Percentiles rank a stretch among this genome's conserved stretches.
These are phyloP conservation scores for Rutstroemia sp. DNA, from an alignment of 2,329 filamentous ascomycete species.

Conservation along the genomic window DNA sequence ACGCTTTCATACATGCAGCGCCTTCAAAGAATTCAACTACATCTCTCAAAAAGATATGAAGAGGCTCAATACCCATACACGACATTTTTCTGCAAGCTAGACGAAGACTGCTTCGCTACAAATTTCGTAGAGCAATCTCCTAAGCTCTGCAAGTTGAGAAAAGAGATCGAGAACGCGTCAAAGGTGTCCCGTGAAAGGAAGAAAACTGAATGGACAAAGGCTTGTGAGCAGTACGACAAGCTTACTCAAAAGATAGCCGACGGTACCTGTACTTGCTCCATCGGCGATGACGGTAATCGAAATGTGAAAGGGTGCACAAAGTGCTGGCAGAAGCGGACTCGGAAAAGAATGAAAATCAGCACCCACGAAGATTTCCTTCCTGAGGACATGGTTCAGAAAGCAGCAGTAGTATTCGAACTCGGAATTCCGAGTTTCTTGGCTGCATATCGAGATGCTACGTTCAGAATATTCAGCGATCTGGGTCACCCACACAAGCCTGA, in stretches of 20 bases:
- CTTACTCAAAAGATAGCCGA: slow-evolving; percentile 30
- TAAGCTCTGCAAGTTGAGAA: not conserved
- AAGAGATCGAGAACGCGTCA: slow-evolving; percentile 32
- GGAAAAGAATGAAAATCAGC: too few relatives aligned
- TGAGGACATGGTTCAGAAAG: slow-evolving; percentile 30
- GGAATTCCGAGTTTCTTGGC: slow-evolving; percentile 36
- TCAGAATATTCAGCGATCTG: slow-evolving; percentile 34
- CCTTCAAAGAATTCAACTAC: too few relatives aligned
- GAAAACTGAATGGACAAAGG: slow-evolving; percentile 31
- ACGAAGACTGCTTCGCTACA: too few relatives aligned
- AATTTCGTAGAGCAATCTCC: slow-evolving; percentile 13
- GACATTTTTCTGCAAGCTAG: too few relatives aligned
- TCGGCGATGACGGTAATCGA: too few relatives aligned
- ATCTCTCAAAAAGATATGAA: too few relatives aligned
- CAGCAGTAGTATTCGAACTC: slow-evolving; percentile 46
- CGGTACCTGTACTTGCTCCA: too few relatives aligned
- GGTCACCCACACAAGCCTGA: not conserved
- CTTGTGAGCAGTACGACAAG: slow-evolving; percentile 31
- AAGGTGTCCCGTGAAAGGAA: slow-evolving; percentile 29
- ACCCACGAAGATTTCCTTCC: slow-evolving; percentile 46
- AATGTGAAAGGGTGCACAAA: too few relatives aligned
- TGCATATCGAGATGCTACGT: slow-evolving; percentile 45
- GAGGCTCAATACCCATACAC: too few relatives aligned
- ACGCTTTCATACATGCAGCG: too few relatives aligned
- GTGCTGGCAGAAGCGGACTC: too few relatives aligned